Conservation (phyloP, 106 monocot species). For the Dioscorea alata region DNA sequence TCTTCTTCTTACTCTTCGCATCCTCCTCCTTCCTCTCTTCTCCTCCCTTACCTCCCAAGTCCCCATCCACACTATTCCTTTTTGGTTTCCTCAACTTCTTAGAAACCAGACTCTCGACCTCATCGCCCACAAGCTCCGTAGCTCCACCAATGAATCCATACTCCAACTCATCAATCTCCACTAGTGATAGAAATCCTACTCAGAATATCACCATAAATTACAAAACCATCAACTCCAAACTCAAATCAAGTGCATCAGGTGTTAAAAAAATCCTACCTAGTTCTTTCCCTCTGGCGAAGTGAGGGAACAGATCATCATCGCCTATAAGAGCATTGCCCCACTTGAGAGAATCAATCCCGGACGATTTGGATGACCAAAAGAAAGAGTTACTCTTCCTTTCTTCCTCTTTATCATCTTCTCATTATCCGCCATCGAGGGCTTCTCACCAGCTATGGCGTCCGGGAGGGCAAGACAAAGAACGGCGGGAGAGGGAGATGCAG, state of each 20-base stretch:
- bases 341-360: slow-evolving; percentile 14
- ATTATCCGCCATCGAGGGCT: too few species aligned
- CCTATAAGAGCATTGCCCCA: slow-evolving; percentile 35
- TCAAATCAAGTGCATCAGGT: background rate
- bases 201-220: slow-evolving; percentile 4
- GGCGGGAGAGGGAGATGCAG: too few species aligned
- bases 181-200: slow-evolving; percentile 75
- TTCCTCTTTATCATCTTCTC: too few species aligned
- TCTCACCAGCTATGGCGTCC: too few species aligned
- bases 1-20: too few species aligned
- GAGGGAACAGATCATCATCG: slow-evolving; percentile 38
- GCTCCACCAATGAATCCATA: slow-evolving; percentile 42
- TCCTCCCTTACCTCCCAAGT: background rate
- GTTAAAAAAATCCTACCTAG: too few species aligned
- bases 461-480: too few species aligned
- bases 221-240: background rate
- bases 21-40: slow-evolving; percentile 9
- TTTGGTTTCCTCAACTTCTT: slow-evolving; percentile 39
- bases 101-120: slow-evolving; percentile 2
- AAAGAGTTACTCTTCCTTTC: too few species aligned
- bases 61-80: slow-evolving; percentile 10
- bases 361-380: background rate
- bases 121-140: slow-evolving; percentile 2
- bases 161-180: slow-evolving; percentile 84
- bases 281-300: slow-evolving; percentile 51